Conservation (phyloP, 164 flowering plant genomes). For the Tetracentron sinense region DNA sequence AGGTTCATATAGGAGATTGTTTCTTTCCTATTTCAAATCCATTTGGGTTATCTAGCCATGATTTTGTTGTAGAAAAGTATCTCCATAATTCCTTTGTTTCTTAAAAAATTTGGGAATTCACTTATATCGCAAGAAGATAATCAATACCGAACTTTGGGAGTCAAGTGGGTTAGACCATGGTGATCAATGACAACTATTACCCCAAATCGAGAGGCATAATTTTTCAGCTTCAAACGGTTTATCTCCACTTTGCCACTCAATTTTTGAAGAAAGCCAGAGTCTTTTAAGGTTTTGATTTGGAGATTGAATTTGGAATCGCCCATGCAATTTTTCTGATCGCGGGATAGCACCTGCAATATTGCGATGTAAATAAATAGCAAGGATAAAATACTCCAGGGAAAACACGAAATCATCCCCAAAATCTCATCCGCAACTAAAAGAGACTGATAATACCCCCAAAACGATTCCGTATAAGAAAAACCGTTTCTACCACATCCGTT, state of each 20-base stretch:
- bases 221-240: neutral
- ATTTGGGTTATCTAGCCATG: neutral
- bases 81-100: neutral
- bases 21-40: neutral
- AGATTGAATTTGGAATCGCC: slow-evolving; percentile 11
- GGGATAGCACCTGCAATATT: no score
- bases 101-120: slow-evolving; percentile 6
- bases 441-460: no score
- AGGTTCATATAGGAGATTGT: neutral
- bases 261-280: neutral
- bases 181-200: no score
- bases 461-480: no score
- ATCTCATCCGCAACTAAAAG: no score
- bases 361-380: no score
- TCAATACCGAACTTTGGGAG: neutral
- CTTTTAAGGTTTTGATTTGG: neutral
- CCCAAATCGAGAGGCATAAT: neutral
- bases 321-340: no score
- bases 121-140: slow-evolving; percentile 6
- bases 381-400: no score
- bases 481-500: no score
- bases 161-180: neutral
- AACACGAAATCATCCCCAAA: no score
- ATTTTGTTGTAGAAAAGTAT: slow-evolving; percentile 9
- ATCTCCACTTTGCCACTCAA: neutral